Base-by-base conservation (phyloP, 805 yeast genomes). In the Tetrapisispora arboricola region DNA sequence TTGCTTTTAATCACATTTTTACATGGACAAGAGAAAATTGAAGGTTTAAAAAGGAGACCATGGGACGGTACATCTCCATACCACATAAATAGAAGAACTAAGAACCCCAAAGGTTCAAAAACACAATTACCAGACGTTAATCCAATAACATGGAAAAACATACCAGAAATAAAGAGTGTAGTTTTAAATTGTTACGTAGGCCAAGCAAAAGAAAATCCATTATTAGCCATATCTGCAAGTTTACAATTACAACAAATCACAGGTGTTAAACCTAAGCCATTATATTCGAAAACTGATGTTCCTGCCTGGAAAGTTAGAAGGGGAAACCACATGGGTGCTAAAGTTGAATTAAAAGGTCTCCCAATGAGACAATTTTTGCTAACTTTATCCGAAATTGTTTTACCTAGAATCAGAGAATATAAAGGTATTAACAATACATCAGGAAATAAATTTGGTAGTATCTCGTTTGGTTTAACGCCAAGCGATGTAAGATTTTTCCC, bases 41-140 rank as follows among this genome's bases (percentile, higher is more conserved):
- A 55, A 30, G 97, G 97, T 42, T 69, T 73, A 44, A 85, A 84
- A 64, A 72, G 72, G 51, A 75, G 95, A 66, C 70, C 74, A 43
- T 87, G 98, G 94, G 87, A 84, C 49, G 84, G 84, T 40, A 66
- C 81, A 18, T 80, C 95, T 24, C 95, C 96, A 36, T 92, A 84
- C 65, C 92, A 87, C 57, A 58, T 87, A 41, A 85, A 85, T 64
- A 83, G 96, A 72, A 78, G 84, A 17, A 62, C 73, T 43, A 74
- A 76, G 54, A 78, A 78, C 49, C 95, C 96, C 28, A 68, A 66
- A 44, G 96, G 96, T 2, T 73, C 78, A 29, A 71, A 73, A 19
- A 78, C 78, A 38, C 80, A 87, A 40, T 75, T 87, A 4, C 85
- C 84, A 49, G 84, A 85, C 53, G 68, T 84, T 46, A 67, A 72